These are phyloP conservation scores for Phanerodontia chrysosporium DNA, from an alignment of 768 basidiomycete genomes.

Conservation along the genomic window DNA sequence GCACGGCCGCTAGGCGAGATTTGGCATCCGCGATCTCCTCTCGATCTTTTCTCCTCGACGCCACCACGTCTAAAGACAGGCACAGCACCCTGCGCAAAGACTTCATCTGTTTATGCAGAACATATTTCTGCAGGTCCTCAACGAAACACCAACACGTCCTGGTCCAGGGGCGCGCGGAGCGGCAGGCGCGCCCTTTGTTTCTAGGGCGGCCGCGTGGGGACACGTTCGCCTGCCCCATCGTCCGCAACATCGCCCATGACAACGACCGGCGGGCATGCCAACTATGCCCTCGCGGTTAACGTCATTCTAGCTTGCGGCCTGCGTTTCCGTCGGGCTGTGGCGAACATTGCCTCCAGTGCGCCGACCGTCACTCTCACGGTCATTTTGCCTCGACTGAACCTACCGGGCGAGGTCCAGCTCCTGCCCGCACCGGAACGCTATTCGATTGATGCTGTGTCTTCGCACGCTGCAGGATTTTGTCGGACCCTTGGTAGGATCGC, in stretches of 20 bases:
- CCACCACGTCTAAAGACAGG: not conserved
- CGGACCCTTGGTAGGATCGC: too few relatives aligned
- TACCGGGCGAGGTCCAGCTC: too few relatives aligned
- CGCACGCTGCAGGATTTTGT: too few relatives aligned
- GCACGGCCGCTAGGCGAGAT: not conserved
- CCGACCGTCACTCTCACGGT: not conserved
- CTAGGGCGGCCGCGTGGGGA: not conserved
- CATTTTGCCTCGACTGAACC: not conserved
- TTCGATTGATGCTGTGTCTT: too few relatives aligned
- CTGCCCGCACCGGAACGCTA: too few relatives aligned
- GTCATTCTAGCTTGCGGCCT: not conserved
- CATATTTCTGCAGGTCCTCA: not conserved
- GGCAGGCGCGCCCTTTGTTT: too few relatives aligned
- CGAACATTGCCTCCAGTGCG: not conserved
- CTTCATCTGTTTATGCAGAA: not conserved
- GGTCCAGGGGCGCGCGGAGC: too few relatives aligned
- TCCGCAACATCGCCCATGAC: not conserved
- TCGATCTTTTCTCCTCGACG: conserved; percentile 1
- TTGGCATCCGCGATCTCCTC: not conserved
- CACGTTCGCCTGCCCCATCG: not conserved
- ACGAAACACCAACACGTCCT: not conserved
- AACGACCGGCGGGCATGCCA: not conserved
- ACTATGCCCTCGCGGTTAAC: not conserved
- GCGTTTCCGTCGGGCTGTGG: not conserved
- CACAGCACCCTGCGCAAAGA: not conserved